Conservation (phyloP, 805 yeast genomes). For the Tetrapisispora fleetii region DNA sequence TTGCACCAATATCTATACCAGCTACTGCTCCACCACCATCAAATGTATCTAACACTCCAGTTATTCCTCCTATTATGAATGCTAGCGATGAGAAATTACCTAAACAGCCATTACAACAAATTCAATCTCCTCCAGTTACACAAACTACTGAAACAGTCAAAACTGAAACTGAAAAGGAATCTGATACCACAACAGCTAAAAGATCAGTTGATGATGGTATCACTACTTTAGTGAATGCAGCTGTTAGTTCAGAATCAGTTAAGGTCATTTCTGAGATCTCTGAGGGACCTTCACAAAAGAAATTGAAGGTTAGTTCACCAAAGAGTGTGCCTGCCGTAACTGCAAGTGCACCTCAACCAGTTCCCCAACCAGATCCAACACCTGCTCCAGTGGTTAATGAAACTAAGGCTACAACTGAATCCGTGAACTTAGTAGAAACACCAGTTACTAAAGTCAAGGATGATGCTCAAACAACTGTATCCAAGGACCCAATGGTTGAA, state of each 20-base stretch:
- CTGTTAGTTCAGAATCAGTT: constrained; percentile 5
- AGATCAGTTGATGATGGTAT: constrained; percentile 24
- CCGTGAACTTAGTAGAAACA: not conserved
- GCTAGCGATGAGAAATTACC: not conserved
- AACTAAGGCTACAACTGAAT: not conserved
- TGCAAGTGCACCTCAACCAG: not conserved
- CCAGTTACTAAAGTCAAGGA: not conserved
- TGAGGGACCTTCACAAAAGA: constrained; percentile 1
- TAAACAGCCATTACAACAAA: not conserved
- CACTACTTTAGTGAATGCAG: constrained; percentile 24
- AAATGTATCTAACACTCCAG: not conserved
- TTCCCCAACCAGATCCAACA: not conserved
- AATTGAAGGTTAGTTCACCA: not conserved
- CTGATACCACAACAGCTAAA: constrained; percentile 11
- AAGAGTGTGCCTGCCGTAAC: not conserved
- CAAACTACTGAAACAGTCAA: not conserved
- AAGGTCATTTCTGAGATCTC: not conserved
- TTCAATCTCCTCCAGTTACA: not conserved
- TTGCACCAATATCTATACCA: constrained; percentile 1
- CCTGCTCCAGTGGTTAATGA: not conserved
- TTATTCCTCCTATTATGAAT: not conserved
- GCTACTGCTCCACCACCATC: not conserved
- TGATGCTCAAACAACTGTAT: not conserved
- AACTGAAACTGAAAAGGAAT: not conserved
- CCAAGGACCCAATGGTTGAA: no score